phyloP scores from a whole-genome alignment of 805 yeast species.

The Starmerella apis region DNA sequence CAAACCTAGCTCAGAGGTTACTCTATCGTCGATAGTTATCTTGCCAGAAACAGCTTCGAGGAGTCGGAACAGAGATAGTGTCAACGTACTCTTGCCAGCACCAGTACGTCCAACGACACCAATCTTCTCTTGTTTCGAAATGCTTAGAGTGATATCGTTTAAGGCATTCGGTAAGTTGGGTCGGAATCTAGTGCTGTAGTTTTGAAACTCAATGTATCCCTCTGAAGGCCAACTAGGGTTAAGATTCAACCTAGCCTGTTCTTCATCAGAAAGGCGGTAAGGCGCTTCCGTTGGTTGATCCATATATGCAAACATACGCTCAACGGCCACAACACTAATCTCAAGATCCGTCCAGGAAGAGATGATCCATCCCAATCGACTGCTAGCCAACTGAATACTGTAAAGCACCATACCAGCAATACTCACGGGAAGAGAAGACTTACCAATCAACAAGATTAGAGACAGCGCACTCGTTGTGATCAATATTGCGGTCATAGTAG shows the following conservation, averaged over 20 bases:
- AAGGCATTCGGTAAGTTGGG: slow-evolving; percentile 72
- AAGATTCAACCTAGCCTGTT: slow-evolving; percentile 13
- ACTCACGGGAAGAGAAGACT: slow-evolving; percentile 67
- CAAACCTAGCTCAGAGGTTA: slow-evolving; percentile 47
- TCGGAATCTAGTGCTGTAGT: slow-evolving; percentile 74
- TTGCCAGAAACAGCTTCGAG: slow-evolving; percentile 45
- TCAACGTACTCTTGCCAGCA: slow-evolving; percentile 90
- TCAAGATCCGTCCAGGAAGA: slow-evolving; percentile 89
- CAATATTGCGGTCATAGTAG: slow-evolving; percentile 72
- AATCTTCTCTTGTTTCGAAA: slow-evolving; percentile 62
- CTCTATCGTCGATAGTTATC: slow-evolving; percentile 48
- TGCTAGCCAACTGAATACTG: slow-evolving; percentile 74
- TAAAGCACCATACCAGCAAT: slow-evolving; percentile 80
- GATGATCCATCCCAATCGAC: slow-evolving; percentile 77
- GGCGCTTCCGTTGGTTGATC: slow-evolving; percentile 78
- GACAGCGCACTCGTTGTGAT: slow-evolving; percentile 69
- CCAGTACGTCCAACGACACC: slow-evolving; percentile 97
- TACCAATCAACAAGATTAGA: slow-evolving; percentile 47
- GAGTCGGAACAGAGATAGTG: slow-evolving; percentile 66
- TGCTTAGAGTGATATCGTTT: slow-evolving; percentile 63
- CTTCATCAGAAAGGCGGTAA: slow-evolving; percentile 47
- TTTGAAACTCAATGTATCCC: slow-evolving; percentile 56
- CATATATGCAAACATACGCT: slow-evolving; percentile 46
- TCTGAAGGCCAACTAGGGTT: slow-evolving; percentile 53
- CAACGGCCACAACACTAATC: slow-evolving; percentile 81